A percentile compares a stretch with the other conserved stretches of the same genome.
Conservation (phyloP, 768 basidiomycete genomes). For the Flagelloscypha sp. region DNA sequence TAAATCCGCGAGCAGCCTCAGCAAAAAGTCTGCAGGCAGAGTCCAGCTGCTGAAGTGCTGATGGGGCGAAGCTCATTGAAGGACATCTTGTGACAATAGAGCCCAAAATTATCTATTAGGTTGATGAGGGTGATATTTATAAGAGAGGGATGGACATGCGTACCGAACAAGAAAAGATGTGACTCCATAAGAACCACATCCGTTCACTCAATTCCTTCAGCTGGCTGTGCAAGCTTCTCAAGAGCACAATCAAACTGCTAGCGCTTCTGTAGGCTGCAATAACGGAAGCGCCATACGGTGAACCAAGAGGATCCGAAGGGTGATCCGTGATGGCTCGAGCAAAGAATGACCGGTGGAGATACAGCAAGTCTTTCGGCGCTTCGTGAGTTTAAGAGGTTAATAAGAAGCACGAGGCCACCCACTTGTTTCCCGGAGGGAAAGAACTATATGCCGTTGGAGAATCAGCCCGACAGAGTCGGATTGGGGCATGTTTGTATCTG, state of each 20-base stretch:
- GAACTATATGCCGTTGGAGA: conserved; percentile 58
- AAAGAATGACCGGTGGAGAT: conserved; percentile 67
- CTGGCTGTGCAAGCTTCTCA: conserved; percentile 60
- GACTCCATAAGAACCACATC: conserved; percentile 48
- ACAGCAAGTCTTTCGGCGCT: conserved; percentile 51
- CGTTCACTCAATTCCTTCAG: conserved; percentile 55
- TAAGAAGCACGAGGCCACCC: conserved; percentile 23
- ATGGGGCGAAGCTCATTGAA: conserved; percentile 70
- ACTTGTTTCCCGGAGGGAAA: conserved; percentile 67
- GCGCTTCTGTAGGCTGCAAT: conserved; percentile 70
- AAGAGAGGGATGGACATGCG: conserved; percentile 17
- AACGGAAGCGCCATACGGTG: conserved; percentile 65
- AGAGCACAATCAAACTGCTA: conserved; percentile 60
- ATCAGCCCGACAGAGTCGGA: conserved; percentile 33
- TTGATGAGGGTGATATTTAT: conserved; percentile 6
- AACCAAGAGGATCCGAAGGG: conserved; percentile 65
- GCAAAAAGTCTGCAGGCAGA: conserved; percentile 69
- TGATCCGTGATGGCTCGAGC: conserved; percentile 66
- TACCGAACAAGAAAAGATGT: conserved; percentile 55
- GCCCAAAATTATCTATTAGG: conserved; percentile 53
- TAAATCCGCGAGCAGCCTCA: conserved; percentile 60
- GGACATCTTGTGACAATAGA: conserved; percentile 74
- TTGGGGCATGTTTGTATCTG: conserved; percentile 39
- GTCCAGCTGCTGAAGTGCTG: conserved; percentile 64
- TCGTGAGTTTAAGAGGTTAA: no score